Base-by-base conservation (phyloP, 257 asterid genomes). In the Solanum habrochaites region DNA sequence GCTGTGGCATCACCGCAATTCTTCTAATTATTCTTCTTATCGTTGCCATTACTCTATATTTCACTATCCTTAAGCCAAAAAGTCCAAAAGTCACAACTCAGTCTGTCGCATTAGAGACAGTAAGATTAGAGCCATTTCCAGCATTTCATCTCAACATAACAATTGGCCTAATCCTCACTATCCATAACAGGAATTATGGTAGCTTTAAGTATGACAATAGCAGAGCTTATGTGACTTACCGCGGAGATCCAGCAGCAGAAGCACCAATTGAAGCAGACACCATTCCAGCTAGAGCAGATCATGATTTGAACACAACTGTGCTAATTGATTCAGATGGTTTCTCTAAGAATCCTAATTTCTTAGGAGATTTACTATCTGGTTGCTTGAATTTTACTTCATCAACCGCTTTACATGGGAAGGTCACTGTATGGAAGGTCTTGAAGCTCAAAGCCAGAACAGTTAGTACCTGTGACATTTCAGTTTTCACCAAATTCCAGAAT, bases 351-450 rank as follows among this genome's bases (percentile, higher is more conserved):
- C 87, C 91, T 31, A 8, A 66, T 20, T 93, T 93, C 86, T 23
- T 3, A 88, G 77, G 4, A 25, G 98, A 94, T 56, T 77, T 40
- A 18, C 4, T 0, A 0, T 23, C 85, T 9, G 95, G 95, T 1
- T 88, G 92, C 87, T 71, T 92, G 85, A 94, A 92, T 56, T 93
- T 94, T 71, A 93, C 92, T 15, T 92, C 98, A 2, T 72, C 91
- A 2, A 87, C 93, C 20, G 85, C 89, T 6, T 87, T 94, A 47
- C 91, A 89, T 7, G 94, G 98, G 74, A 88, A 86, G 80, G 93
- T 91, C 13, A 91, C 88, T 82, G 89, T 91, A 81, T 73, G 90
- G 86, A 92, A 90, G 1, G 4, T 91, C 37, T 90, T 93, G 82
- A 91, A 90, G n/a, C 73, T 89, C 3, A 91, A 93, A 88, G 91